Conservation (phyloP, 2,329 filamentous ascomycete species). For the Curvularia hawaiiensis region DNA sequence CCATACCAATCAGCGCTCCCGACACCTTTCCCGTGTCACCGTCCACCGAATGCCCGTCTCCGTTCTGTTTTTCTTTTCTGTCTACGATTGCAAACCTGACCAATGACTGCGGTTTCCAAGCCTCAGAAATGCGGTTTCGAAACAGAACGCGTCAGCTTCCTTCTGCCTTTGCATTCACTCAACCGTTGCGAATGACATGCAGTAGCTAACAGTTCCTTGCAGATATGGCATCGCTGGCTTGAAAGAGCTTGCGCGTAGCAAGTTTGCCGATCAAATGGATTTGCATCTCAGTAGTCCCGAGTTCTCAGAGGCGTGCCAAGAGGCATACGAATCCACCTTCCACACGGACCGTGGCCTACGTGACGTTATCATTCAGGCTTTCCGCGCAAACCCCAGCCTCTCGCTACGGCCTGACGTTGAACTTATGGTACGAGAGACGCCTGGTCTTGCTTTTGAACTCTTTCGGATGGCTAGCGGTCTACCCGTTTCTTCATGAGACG, state of each 20-base stretch:
- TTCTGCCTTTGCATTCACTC: conserved; percentile 15
- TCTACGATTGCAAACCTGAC: conserved; percentile 16
- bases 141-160: conserved; percentile 30
- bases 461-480: conserved; percentile 55
- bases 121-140: conserved; percentile 16
- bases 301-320: conserved; percentile 54
- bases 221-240: conserved; percentile 55
- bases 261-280: conserved; percentile 54
- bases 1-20: conserved; percentile 32
- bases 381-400: conserved; percentile 53
- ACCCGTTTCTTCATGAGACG: conserved; percentile 44
- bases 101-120: conserved; percentile 24
- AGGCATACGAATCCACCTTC: conserved; percentile 56
- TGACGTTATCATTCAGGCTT: conserved; percentile 54
- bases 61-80: conserved; percentile 11
- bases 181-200: conserved; percentile 8
- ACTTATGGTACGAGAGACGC: conserved; percentile 51
- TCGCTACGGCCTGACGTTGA: conserved; percentile 54
- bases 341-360: conserved; percentile 56
- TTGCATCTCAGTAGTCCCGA: conserved; percentile 52
- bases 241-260: conserved; percentile 52
- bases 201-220: conserved; percentile 31
- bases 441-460: conserved; percentile 55
- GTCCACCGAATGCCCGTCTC: conserved; percentile 5
- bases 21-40: conserved; percentile 18